Percentiles rank a stretch among this genome's conserved stretches.
Evolutionary conservation across 768 basidiomycete species (phyloP).

Genomic region (Neoboletus magnificus): DNA sequence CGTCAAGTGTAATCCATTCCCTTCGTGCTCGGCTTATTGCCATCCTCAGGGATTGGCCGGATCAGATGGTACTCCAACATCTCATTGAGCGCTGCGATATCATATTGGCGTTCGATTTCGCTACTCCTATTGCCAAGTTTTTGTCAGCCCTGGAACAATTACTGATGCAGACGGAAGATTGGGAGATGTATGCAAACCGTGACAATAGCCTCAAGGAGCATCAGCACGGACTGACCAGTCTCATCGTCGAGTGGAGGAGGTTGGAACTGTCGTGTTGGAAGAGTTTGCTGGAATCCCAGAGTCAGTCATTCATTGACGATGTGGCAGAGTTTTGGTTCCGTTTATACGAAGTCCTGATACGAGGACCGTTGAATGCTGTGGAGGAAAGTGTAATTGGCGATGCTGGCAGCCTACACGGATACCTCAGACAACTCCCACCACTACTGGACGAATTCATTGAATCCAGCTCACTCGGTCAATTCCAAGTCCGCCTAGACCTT

Average conservation of each 20-base stretch:
- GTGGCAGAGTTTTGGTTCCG: slow-evolving; percentile 87
- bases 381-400: slow-evolving; percentile 36
- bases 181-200: slow-evolving; percentile 95
- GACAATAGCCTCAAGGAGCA: slow-evolving; percentile 73
- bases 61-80: slow-evolving; percentile 95
- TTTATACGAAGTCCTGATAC: slow-evolving; percentile 74
- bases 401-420: slow-evolving; percentile 38
- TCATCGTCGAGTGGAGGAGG: slow-evolving; percentile 89
- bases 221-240: slow-evolving; percentile 59
- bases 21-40: slow-evolving; percentile 51
- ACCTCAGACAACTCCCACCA: slow-evolving; percentile 65
- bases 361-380: slow-evolving; percentile 52
- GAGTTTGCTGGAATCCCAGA: slow-evolving; percentile 70
- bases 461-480: slow-evolving; percentile 82
- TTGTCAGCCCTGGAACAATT: slow-evolving; percentile 83
- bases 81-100: slow-evolving; percentile 67
- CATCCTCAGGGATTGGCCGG: slow-evolving; percentile 85
- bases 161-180: slow-evolving; percentile 84
- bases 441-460: slow-evolving; percentile 80
- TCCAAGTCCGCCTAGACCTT: slow-evolving; percentile 59
- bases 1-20: slow-evolving; percentile 44
- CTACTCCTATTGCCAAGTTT: slow-evolving; percentile 76
- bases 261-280: slow-evolving; percentile 90
- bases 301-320: slow-evolving; percentile 39
- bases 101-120: slow-evolving; percentile 57